Evolutionary conservation across 257 asterid species (phyloP).

Genomic region (Mentha longifolia): DNA sequence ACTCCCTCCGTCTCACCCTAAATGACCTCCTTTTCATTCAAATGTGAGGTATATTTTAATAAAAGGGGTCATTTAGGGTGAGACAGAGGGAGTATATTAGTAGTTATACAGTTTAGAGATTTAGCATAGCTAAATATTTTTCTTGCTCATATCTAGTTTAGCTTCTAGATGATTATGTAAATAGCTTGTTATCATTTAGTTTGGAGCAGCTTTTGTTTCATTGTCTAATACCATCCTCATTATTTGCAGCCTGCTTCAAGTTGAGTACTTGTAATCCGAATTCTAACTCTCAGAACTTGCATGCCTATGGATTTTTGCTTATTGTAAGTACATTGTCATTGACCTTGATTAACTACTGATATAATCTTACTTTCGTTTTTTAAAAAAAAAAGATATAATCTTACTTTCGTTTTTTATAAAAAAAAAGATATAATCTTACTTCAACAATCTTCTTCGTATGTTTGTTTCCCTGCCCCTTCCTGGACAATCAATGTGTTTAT

Average conservation of each 20-base stretch:
- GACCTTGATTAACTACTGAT: conserved; percentile 29
- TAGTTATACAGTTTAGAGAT: background rate
- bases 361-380: too few relatives aligned
- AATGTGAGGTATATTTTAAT: too few relatives aligned
- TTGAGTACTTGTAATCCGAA: conserved; percentile 78
- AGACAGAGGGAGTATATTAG: too few relatives aligned
- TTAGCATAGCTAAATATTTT: background rate
- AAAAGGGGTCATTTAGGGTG: too few relatives aligned
- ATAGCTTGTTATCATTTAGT: conserved; percentile 1
- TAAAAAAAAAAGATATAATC: too few relatives aligned
- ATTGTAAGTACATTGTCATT: conserved; percentile 65
- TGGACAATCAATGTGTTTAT: conserved; percentile 8
- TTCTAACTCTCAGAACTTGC: conserved; percentile 73
- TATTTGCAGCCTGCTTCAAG: conserved; percentile 81
- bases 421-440: background rate
- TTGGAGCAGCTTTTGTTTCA: conserved; percentile 22
- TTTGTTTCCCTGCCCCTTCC: conserved; percentile 4
- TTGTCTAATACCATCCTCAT: conserved; percentile 34
- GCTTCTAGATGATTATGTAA: background rate
- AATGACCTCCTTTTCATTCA: too few relatives aligned
- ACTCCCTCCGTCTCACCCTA: too few relatives aligned
- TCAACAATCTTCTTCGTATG: conserved; percentile 22
- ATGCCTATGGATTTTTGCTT: conserved; percentile 71
- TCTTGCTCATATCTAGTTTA: background rate
- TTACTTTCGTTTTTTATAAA: too few relatives aligned